Percentiles rank a stretch among this genome's conserved stretches.
phyloP scores from a whole-genome alignment of 495 filamentous ascomycete genomes.

The Aspergillus affinis region DNA sequence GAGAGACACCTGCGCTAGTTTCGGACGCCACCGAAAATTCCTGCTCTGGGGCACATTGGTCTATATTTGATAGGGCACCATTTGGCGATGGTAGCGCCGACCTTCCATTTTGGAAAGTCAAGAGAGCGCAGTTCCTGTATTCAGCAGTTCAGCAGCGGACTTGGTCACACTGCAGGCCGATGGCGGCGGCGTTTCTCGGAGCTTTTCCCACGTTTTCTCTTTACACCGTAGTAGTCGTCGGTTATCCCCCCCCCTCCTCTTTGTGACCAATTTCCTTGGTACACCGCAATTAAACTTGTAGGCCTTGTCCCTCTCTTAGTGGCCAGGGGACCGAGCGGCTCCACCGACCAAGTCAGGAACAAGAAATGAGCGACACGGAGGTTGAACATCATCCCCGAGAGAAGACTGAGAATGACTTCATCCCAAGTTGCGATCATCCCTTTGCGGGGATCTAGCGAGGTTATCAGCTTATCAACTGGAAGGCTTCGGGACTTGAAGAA shows the following conservation, averaged over 20 bases:
- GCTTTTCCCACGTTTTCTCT: conserved; percentile 1
- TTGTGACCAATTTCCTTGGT: neutral
- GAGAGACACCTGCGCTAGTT: conserved; percentile 7
- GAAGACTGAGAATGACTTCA: conserved; percentile 24
- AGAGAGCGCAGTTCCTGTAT: neutral
- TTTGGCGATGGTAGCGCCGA: neutral
- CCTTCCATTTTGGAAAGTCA: neutral
- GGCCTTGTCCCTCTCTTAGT: conserved; percentile 2
- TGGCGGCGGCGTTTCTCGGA: conserved; percentile 5
- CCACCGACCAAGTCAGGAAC: conserved; percentile 23
- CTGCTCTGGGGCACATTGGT: conserved; percentile 4
- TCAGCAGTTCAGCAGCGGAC: neutral
- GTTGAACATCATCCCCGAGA: conserved; percentile 13
- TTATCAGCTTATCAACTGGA: neutral
- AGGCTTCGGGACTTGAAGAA: neutral
- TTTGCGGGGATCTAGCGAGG: conserved; percentile 7
- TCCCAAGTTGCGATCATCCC: conserved; percentile 15
- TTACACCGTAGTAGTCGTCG: neutral
- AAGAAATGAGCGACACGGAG: conserved; percentile 21
- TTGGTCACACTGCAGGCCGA: neutral
- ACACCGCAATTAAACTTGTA: conserved; percentile 6
- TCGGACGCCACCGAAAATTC: conserved; percentile 6
- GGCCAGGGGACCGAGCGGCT: neutral
- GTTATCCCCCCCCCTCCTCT: conserved; percentile 2
- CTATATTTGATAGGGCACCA: conserved; percentile 1